Percentiles rank a stretch among this genome's conserved stretches.
Evolutionary conservation across 2,329 filamentous ascomycete species (phyloP).

Genomic region (Calonectria multiphialidica): DNA sequence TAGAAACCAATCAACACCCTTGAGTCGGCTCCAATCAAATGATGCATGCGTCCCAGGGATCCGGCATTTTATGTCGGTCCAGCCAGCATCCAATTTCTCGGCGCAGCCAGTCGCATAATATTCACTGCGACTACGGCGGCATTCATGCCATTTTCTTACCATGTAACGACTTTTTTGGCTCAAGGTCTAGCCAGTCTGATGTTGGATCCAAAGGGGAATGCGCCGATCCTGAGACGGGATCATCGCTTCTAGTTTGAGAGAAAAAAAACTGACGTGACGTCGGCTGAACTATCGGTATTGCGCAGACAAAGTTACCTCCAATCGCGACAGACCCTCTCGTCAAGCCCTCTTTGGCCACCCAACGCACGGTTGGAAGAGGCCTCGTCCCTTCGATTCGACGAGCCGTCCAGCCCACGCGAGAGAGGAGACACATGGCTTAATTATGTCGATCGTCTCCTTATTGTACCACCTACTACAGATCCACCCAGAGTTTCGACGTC

Average conservation of each 20-base stretch:
- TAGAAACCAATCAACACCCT: neutral
- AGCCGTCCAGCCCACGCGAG: slow-evolving; percentile 11
- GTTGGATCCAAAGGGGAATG: slow-evolving; percentile 16
- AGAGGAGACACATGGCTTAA: neutral
- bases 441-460: neutral
- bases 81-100: neutral
- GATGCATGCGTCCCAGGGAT: slow-evolving; percentile 15
- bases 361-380: slow-evolving; percentile 10
- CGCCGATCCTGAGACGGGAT: slow-evolving; percentile 32
- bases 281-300: slow-evolving; percentile 20
- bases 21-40: slow-evolving; percentile 8
- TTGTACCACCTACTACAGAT: neutral
- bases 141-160: slow-evolving; percentile 20
- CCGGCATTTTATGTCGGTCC: slow-evolving; percentile 13
- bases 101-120: slow-evolving; percentile 21
- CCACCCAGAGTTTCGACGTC: neutral
- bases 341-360: slow-evolving; percentile 9
- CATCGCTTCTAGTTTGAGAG: slow-evolving; percentile 17
- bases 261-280: slow-evolving; percentile 20
- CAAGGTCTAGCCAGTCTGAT: slow-evolving; percentile 15
- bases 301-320: slow-evolving; percentile 16
- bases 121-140: slow-evolving; percentile 28
- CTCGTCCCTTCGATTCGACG: neutral
- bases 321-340: slow-evolving; percentile 15
- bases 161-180: slow-evolving; percentile 1